Base-by-base conservation (phyloP, 306 rosid species). In the Chamaecrista fasciculata region DNA sequence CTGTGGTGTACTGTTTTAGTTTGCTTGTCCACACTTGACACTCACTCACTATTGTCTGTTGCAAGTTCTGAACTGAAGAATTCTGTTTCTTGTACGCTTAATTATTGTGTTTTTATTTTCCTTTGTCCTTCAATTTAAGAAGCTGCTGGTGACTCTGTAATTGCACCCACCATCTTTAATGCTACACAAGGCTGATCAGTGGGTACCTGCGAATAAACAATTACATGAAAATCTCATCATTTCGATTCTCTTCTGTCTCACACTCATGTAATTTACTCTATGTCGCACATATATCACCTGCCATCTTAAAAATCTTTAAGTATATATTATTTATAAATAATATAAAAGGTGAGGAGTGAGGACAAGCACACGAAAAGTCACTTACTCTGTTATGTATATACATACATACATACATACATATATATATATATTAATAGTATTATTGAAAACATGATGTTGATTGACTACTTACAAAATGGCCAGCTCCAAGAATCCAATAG, bases 381-480 rank as follows among this genome's bases (percentile, higher is more conserved):
- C n/a, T n/a, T n/a, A n/a, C n/a, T n/a, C n/a, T n/a, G n/a, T n/a
- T n/a, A n/a, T n/a, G n/a, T n/a, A n/a, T n/a, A n/a, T n/a, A n/a
- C n/a, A n/a, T n/a, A n/a, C n/a, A n/a, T n/a, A n/a, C n/a, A n/a
- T n/a, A n/a, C n/a, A n/a, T n/a, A n/a, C n/a, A n/a, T n/a, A n/a
- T n/a, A n/a, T n/a, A n/a, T n/a, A n/a, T n/a, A n/a, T n/a, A n/a
- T n/a, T n/a, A n/a, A n/a, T n/a, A n/a, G n/a, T n/a, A n/a, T n/a
- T n/a, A n/a, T n/a, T n/a, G n/a, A n/a, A n/a, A n/a, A n/a, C n/a
- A n/a, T n/a, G 68, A 46, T 68, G 71, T 49, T 53, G 81, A 85
- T n/a, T n/a, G n/a, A n/a, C n/a, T n/a, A n/a, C 99, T 94, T 87
- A 94, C 99, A 78, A 84, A 88, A 62, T 94, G 99, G 52, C 99